These are phyloP conservation scores for Irpex sp. DNA, from an alignment of 1,284 basidiomycete genomes.

Conservation along the genomic window DNA sequence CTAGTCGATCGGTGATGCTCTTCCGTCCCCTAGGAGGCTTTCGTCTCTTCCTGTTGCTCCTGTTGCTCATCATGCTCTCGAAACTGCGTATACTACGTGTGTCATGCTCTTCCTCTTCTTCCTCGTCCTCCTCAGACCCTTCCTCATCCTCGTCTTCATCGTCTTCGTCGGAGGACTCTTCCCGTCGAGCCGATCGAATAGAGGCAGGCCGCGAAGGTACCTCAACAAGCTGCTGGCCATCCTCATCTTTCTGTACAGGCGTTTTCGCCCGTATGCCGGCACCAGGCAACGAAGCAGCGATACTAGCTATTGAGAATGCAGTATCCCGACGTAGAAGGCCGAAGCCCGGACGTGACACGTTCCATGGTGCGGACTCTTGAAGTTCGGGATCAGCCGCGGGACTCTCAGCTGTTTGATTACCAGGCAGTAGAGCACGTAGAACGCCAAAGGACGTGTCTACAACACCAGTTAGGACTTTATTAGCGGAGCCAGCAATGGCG, in stretches of 20 bases:
- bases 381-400: constrained; percentile 24
- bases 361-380: constrained; percentile 35
- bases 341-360: constrained; percentile 46
- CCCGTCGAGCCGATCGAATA: constrained; percentile 35
- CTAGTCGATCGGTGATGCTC: constrained; percentile 74
- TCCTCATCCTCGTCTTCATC: constrained; percentile 32
- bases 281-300: constrained; percentile 65
- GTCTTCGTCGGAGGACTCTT: constrained; percentile 25
- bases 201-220: constrained; percentile 58
- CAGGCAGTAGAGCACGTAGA: constrained; percentile 59
- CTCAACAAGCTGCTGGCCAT: constrained; percentile 66
- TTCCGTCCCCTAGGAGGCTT: constrained; percentile 37
- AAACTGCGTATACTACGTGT: constrained; percentile 76
- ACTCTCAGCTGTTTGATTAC: constrained; percentile 18
- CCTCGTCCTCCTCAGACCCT: constrained; percentile 32
- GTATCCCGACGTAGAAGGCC: constrained; percentile 68
- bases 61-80: constrained; percentile 72
- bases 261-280: constrained; percentile 26
- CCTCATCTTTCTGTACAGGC: constrained; percentile 35
- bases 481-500: constrained; percentile 78
- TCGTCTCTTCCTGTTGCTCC: constrained; percentile 34
- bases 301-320: constrained; percentile 77
- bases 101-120: constrained; percentile 37
- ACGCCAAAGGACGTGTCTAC: constrained; percentile 84
- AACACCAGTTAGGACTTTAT: constrained; percentile 82